Evolutionary conservation across 2,329 filamentous ascomycete species (phyloP).

Genomic region (Ceratocystis destructans): DNA sequence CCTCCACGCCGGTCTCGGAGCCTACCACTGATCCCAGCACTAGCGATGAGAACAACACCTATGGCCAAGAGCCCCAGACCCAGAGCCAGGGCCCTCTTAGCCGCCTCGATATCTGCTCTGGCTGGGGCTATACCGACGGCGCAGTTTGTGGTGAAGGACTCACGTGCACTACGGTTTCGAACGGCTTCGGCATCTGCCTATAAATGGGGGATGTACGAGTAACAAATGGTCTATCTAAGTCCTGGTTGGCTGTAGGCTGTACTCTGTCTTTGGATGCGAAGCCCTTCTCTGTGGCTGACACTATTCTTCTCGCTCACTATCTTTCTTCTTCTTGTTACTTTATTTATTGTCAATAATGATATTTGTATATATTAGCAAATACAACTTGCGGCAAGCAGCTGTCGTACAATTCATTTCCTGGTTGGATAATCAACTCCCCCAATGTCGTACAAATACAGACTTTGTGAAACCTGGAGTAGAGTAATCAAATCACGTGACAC

Average conservation of each 20-base stretch:
- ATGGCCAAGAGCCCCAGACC: background rate
- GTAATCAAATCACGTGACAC: constrained; percentile 2
- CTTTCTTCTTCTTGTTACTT: background rate
- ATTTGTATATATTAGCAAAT: background rate
- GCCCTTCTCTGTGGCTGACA: background rate
- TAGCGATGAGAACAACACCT: background rate
- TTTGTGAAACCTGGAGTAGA: background rate
- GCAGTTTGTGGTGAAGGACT: background rate
- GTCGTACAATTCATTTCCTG: background rate
- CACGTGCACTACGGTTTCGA: background rate
- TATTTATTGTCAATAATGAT: background rate
- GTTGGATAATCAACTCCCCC: background rate
- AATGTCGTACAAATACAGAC: background rate
- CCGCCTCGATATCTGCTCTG: background rate
- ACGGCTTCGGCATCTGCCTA: constrained; percentile 3
- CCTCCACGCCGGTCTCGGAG: background rate
- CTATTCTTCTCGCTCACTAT: background rate
- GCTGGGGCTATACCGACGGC: background rate
- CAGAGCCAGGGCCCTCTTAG: background rate
- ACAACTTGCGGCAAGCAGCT: background rate
- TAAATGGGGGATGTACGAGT: background rate
- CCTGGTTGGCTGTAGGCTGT: background rate
- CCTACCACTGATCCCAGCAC: background rate
- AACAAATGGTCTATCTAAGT: background rate
- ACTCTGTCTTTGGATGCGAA: background rate